Conservation (phyloP, 352 stramenopile genomes). For the Pythium apleroticum region DNA sequence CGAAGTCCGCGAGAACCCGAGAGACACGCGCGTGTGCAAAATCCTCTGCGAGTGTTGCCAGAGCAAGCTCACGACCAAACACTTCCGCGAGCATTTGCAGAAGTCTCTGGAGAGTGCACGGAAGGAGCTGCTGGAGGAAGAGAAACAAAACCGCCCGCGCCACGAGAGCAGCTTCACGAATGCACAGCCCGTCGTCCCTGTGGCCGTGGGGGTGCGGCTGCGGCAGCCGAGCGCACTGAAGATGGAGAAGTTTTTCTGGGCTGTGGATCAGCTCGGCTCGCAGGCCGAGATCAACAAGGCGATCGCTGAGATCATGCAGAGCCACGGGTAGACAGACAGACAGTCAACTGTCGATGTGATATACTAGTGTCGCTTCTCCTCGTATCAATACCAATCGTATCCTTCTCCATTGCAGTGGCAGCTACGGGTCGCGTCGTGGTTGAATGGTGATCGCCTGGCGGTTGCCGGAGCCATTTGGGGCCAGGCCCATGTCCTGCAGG, state of each 20-base stretch:
- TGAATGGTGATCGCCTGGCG: conserved; percentile 56
- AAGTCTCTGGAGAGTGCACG: not conserved
- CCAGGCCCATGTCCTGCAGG: conserved; percentile 63
- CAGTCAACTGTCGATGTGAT: not conserved
- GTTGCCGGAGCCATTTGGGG: conserved; percentile 29
- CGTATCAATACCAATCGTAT: not conserved
- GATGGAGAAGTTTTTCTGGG: conserved; percentile 1
- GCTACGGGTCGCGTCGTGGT: conserved; percentile 31
- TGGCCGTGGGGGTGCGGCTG: not conserved
- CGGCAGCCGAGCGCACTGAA: not conserved
- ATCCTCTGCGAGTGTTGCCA: conserved; percentile 14
- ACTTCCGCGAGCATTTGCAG: conserved; percentile 4
- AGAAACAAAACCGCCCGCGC: not conserved
- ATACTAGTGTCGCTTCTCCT: not conserved
- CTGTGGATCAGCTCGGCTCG: conserved; percentile 5
- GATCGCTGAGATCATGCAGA: conserved; percentile 1
- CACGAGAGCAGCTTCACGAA: not conserved
- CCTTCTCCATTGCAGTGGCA: too few species aligned
- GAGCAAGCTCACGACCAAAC: not conserved
- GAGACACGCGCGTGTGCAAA: not conserved
- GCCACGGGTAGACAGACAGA: not conserved
- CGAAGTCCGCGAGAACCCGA: conserved; percentile 1
- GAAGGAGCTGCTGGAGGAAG: not conserved
- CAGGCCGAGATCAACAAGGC: conserved; percentile 16
- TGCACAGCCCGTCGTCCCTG: not conserved